Evolutionary conservation across 805 yeast species (phyloP), one percentile per base, ranked within the genome.

Genomic region (Ogataea nitratoaversa): DNA sequence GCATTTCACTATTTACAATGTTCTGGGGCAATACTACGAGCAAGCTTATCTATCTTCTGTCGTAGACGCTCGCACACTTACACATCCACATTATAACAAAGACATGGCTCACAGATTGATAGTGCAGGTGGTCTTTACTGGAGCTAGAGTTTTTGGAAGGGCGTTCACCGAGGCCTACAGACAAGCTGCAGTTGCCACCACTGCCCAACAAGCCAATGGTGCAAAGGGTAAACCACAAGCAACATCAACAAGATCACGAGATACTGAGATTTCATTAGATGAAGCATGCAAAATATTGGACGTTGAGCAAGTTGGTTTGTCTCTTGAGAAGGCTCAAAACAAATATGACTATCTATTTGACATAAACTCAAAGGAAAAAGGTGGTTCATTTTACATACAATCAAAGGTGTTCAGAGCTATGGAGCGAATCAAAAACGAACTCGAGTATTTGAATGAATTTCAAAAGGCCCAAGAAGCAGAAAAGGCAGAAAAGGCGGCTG

Each of bases 121-220:
- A 40, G 87, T 86, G 49, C 91, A 86, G 64, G 96, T 93, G 48
- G 74, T 89, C 36, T 77, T 90, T 56, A 90, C 98, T 8, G 98
- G 98, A 42, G 95, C 97, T 4, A 82, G 87, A 52, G 98, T 91
- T 23, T 89, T 93, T 59, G 97, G 98, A 42, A 78, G 86, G 53
- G 99, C 99, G 0, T 93, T 93, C 62, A 74, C 88, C n/a, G 95
- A 89, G 62, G 98, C 99, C 0, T 93, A 91, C 72, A 84, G 82
- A 56, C 98, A 93, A 67, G 95, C 95, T 2, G 96, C 98, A 14
- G 86, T 91, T 38, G 90, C 90, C 40, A 80, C 95, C n/a, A 88
- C 91, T 2, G 76, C 86, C 22, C 78, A 78, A 50, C 56, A 54
- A 39, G 70, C 84, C 17, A 41, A 50, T 13, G 38, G 43, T 4